Evolutionary conservation across 805 yeast genomes (phyloP).

Genomic region (Yarrowia sp.): DNA sequence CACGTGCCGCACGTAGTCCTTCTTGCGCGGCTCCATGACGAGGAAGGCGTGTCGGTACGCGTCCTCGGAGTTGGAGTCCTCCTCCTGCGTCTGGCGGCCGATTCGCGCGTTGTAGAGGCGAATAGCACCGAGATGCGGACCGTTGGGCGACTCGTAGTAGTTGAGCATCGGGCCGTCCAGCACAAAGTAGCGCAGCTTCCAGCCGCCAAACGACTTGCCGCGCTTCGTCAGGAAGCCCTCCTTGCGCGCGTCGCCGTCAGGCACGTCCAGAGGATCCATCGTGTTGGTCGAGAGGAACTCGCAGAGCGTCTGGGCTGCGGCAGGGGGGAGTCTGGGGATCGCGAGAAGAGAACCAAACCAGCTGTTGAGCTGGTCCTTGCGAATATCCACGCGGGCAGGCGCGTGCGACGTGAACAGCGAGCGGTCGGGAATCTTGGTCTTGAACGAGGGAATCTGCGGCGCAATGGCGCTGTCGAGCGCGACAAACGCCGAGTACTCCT

Average conservation of each 20-base stretch:
- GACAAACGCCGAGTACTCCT: conserved; percentile 57
- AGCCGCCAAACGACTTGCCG: conserved; percentile 61
- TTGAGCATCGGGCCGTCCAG: conserved; percentile 59
- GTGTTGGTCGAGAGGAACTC: conserved; percentile 66
- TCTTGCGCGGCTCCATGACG: conserved; percentile 44
- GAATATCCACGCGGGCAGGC: conserved; percentile 63
- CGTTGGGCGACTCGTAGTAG: conserved; percentile 57
- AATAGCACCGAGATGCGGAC: conserved; percentile 53
- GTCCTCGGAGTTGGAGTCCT: conserved; percentile 42
- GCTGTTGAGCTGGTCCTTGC: conserved; percentile 55
- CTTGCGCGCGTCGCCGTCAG: conserved; percentile 38
- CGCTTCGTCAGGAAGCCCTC: conserved; percentile 66
- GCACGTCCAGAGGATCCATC: conserved; percentile 53
- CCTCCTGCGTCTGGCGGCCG: conserved; percentile 42
- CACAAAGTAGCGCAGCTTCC: conserved; percentile 71
- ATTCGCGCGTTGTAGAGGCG: conserved; percentile 52
- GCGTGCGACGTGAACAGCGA: conserved; percentile 54
- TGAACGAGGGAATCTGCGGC: conserved; percentile 42
- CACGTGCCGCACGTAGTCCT: conserved; percentile 46
- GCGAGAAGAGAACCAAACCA: conserved; percentile 58
- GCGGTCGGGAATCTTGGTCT: conserved; percentile 66
- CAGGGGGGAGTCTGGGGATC: conserved; percentile 57
- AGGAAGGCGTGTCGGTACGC: conserved; percentile 56
- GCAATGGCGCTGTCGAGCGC: conserved; percentile 62
- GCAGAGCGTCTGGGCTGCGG: conserved; percentile 54